Evolutionary conservation across 257 asterid genomes (phyloP).

Genomic region (Solanum appendiculatum): DNA sequence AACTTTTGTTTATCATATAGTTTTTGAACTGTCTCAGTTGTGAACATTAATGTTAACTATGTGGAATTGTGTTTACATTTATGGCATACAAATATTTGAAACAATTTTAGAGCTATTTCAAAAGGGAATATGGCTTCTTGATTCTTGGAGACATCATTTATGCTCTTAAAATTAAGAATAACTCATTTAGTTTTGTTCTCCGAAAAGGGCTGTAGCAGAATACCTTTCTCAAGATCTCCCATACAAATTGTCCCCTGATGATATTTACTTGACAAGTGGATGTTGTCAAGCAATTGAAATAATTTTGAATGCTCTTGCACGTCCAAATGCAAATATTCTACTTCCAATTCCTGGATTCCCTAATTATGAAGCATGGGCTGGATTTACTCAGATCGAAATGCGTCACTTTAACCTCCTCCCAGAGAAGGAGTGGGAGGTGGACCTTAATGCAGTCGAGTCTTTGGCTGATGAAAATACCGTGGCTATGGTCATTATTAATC

Average conservation of each 20-base stretch:
- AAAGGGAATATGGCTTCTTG: not conserved
- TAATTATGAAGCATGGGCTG: conserved; percentile 46
- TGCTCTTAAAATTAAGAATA: not conserved
- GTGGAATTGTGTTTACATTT: not conserved
- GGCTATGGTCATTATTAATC: conserved; percentile 61
- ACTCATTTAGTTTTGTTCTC: not conserved
- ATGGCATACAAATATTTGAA: not conserved
- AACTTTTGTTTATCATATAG: not conserved
- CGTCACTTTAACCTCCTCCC: conserved; percentile 61
- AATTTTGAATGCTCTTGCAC: conserved; percentile 38
- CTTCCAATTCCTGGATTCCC: conserved; percentile 67
- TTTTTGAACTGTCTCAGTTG: not conserved
- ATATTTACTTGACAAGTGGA: conserved; percentile 47
- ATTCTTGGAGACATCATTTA: not conserved
- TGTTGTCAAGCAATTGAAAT: conserved; percentile 56
- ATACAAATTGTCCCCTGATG: conserved; percentile 37
- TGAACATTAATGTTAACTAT: not conserved
- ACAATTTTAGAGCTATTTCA: not conserved
- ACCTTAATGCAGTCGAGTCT: conserved; percentile 43
- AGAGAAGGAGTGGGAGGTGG: conserved; percentile 55
- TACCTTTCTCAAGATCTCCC: conserved; percentile 75
- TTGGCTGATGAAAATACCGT: conserved; percentile 59
- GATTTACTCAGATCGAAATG: conserved; percentile 41
- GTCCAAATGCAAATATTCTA: conserved; percentile 49
- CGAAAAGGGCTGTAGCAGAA: conserved; percentile 68